A percentile compares a stretch with the other conserved stretches of the same genome.
Conservation (phyloP, 305 asterid genomes). For the Solanum chacoense region DNA sequence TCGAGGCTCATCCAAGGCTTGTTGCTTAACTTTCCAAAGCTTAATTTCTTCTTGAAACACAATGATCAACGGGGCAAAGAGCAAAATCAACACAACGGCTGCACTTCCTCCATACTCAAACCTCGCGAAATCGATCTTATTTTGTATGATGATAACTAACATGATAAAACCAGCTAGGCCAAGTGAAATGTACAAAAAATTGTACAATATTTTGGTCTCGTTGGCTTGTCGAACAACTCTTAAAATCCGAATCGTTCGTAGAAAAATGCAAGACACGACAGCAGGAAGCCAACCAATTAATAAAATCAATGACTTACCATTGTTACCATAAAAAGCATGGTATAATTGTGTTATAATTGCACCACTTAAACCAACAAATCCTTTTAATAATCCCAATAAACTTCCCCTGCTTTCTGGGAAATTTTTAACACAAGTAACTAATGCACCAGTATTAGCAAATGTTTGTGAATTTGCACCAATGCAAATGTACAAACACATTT, state of each 20-base stretch:
- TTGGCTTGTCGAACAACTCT: slow-evolving; percentile 14
- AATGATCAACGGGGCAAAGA: slow-evolving; percentile 23
- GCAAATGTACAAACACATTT: slow-evolving; percentile 49
- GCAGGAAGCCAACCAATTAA: slow-evolving; percentile 54
- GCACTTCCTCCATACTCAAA: slow-evolving; percentile 20
- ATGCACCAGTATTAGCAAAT: slow-evolving; percentile 40
- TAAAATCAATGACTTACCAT: slow-evolving; percentile 28
- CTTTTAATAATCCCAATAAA: slow-evolving; percentile 37
- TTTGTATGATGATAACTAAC: slow-evolving; percentile 37
- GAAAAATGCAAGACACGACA: slow-evolving; percentile 23
- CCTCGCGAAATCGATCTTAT: slow-evolving; percentile 11
- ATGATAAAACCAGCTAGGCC: slow-evolving; percentile 42
- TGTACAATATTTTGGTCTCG: slow-evolving; percentile 36
- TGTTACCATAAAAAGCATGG: slow-evolving; percentile 32
- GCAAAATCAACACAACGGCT: slow-evolving; percentile 19
- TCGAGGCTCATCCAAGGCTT: background rate
- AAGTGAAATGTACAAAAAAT: slow-evolving; percentile 30
- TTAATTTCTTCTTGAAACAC: slow-evolving; percentile 31
- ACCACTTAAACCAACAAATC: slow-evolving; percentile 51
- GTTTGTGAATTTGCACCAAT: slow-evolving; percentile 58
- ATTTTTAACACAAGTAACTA: slow-evolving; percentile 46
- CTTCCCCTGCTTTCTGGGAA: slow-evolving; percentile 54
- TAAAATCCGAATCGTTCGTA: slow-evolving; percentile 26
- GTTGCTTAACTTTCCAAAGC: slow-evolving; percentile 16
- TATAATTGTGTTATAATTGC: slow-evolving; percentile 47